These are phyloP conservation scores for Penicillium sp. DNA, from an alignment of 2,329 filamentous ascomycete species.

Conservation along the genomic window DNA sequence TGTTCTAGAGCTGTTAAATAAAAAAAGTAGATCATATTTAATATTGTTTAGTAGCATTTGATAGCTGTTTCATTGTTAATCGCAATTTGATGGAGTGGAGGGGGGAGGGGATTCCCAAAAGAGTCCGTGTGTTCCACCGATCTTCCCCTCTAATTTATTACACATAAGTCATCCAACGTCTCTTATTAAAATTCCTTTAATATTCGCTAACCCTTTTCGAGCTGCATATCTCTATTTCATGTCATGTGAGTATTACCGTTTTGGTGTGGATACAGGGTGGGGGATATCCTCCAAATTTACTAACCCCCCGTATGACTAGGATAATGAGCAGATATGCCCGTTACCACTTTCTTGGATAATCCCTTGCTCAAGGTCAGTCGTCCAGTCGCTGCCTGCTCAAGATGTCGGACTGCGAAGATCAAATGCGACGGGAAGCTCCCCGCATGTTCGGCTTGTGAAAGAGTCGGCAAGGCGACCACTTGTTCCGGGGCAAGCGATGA, in stretches of 20 bases:
- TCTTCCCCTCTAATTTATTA: too few species aligned
- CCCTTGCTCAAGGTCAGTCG: constrained; percentile 61
- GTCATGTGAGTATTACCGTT: background rate
- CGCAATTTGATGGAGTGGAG: too few species aligned
- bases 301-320: background rate
- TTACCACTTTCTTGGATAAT: constrained; percentile 38
- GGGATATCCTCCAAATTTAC: background rate
- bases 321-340: constrained; percentile 32
- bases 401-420: constrained; percentile 88
- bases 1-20: too few species aligned
- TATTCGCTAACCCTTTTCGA: too few species aligned
- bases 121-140: too few species aligned
- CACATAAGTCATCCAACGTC: too few species aligned
- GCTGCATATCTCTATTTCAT: background rate
- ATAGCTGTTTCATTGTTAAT: too few species aligned
- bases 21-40: too few species aligned
- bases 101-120: too few species aligned
- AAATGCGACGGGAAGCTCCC: constrained; percentile 97
- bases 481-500: constrained; percentile 95
- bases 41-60: too few species aligned
- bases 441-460: constrained; percentile 92
- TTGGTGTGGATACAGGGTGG: background rate
- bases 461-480: constrained; percentile 78
- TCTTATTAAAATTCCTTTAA: too few species aligned
- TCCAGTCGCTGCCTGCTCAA: constrained; percentile 74